These are phyloP conservation scores for Aspergillus sp. DNA, from an alignment of 2,329 filamentous ascomycete genomes.

Conservation along the genomic window DNA sequence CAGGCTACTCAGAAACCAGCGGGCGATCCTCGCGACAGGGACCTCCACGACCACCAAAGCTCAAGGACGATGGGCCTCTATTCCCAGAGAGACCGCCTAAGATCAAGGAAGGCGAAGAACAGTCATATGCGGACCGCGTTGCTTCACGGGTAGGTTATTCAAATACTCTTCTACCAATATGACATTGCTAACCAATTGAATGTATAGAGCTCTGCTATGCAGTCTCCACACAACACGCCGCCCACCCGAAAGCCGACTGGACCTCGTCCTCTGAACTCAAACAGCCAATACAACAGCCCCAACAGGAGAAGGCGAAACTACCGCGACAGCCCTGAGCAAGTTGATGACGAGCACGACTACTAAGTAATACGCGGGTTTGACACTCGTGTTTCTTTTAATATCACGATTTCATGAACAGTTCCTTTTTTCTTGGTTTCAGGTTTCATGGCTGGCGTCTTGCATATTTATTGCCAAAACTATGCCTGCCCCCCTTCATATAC, in stretches of 20 bases:
- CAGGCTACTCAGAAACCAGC: conserved; percentile 45
- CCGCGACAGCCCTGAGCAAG: conserved; percentile 41
- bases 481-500: not conserved
- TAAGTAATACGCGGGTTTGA: conserved; percentile 23
- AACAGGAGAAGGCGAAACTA: conserved; percentile 39
- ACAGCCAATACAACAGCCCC: conserved; percentile 37
- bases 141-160: conserved; percentile 35
- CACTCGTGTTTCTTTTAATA: conserved; percentile 14
- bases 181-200: not conserved
- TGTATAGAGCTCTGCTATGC: conserved; percentile 31
- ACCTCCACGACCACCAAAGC: conserved; percentile 54
- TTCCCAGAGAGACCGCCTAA: conserved; percentile 53
- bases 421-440: conserved; percentile 5
- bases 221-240: conserved; percentile 31
- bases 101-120: conserved; percentile 34
- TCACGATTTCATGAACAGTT: conserved; percentile 18
- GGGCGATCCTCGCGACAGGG: conserved; percentile 30
- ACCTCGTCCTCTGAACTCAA: conserved; percentile 46
- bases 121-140: conserved; percentile 42
- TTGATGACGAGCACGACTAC: conserved; percentile 40
- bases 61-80: conserved; percentile 58
- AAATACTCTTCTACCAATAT: not conserved
- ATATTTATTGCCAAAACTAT: conserved; percentile 14
- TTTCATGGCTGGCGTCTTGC: conserved; percentile 18
- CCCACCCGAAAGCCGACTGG: conserved; percentile 49